Conservation (phyloP, 192 early-diverging fungal species). For the Linderina pennispora region DNA sequence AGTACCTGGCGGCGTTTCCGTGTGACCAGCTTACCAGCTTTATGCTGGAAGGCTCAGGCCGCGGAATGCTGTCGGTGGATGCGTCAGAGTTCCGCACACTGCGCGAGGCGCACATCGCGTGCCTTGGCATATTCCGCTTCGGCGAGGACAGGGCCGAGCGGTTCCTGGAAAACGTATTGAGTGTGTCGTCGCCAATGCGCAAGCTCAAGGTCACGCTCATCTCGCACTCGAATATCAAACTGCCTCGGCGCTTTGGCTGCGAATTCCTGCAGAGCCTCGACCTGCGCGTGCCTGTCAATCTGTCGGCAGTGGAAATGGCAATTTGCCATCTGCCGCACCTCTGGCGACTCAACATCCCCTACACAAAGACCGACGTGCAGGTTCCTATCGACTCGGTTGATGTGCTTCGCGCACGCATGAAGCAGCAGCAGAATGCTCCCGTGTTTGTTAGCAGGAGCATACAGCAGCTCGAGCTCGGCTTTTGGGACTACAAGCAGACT, state of each 20-base stretch:
- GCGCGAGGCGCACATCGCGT: neutral
- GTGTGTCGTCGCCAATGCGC: neutral
- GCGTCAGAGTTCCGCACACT: neutral
- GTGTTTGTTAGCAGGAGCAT: constrained; percentile 3
- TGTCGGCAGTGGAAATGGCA: neutral
- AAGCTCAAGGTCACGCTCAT: neutral
- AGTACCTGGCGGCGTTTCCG: neutral
- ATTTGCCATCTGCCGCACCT: constrained; percentile 5
- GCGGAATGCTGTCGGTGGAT: neutral
- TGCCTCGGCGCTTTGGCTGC: neutral
- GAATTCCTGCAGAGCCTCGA: constrained; percentile 2
- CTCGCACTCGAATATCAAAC: neutral
- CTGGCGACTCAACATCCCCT: constrained; percentile 3
- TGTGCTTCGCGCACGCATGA: no score
- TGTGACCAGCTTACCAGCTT: neutral
- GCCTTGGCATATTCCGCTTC: neutral
- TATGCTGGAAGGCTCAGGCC: neutral
- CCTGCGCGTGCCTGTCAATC: constrained; percentile 6
- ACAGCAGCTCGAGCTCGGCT: constrained; percentile 11
- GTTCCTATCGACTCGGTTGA: no score
- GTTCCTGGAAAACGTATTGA: neutral
- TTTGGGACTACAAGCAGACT: constrained; percentile 17
- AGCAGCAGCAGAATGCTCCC: neutral
- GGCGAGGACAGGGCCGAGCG: neutral
- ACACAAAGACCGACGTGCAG: constrained; percentile 2